Evolutionary conservation across 2,329 filamentous ascomycete species (phyloP).

Genomic region (Aureobasidium zeae): DNA sequence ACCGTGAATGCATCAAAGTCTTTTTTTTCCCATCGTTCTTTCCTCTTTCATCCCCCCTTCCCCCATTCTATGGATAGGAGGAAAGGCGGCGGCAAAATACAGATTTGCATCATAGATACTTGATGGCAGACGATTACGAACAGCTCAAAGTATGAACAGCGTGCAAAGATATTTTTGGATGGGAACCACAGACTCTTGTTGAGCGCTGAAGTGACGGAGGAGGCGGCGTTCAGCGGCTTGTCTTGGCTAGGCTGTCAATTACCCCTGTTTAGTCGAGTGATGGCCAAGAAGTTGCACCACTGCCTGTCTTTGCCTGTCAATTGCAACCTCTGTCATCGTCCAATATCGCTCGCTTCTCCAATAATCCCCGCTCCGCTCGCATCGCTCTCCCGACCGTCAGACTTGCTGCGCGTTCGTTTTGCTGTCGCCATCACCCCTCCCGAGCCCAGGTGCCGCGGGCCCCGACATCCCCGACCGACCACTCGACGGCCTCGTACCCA

Average conservation of each 20-base stretch:
- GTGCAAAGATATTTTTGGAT: not conserved
- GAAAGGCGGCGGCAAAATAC: slow-evolving; percentile 3
- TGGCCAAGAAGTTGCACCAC: too few relatives aligned
- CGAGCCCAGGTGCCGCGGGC: slow-evolving; percentile 13
- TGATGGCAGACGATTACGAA: slow-evolving; percentile 8
- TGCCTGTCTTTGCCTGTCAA: slow-evolving; percentile 4
- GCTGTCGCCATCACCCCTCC: slow-evolving; percentile 2
- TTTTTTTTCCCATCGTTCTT: slow-evolving; percentile 1
- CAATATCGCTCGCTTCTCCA: slow-evolving; percentile 11
- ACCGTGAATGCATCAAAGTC: not conserved
- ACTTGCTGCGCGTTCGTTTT: slow-evolving; percentile 15
- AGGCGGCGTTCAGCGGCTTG: too few relatives aligned
- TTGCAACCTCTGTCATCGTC: not conserved
- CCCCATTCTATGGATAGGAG: slow-evolving; percentile 1
- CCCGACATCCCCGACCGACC: slow-evolving; percentile 4
- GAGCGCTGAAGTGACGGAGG: slow-evolving; percentile 1
- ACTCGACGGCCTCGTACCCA: slow-evolving; percentile 8
- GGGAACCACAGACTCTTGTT: not conserved
- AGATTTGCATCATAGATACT: slow-evolving; percentile 12
- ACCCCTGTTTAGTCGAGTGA: not conserved
- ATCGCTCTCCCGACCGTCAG: too few relatives aligned
- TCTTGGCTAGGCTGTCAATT: too few relatives aligned
- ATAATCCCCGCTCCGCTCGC: not conserved
- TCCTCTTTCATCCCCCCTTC: slow-evolving; percentile 3
- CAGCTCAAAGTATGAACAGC: slow-evolving; percentile 9